These are phyloP conservation scores for Ailanthus altissimus DNA, from an alignment of 345 rosid species.

Conservation along the genomic window DNA sequence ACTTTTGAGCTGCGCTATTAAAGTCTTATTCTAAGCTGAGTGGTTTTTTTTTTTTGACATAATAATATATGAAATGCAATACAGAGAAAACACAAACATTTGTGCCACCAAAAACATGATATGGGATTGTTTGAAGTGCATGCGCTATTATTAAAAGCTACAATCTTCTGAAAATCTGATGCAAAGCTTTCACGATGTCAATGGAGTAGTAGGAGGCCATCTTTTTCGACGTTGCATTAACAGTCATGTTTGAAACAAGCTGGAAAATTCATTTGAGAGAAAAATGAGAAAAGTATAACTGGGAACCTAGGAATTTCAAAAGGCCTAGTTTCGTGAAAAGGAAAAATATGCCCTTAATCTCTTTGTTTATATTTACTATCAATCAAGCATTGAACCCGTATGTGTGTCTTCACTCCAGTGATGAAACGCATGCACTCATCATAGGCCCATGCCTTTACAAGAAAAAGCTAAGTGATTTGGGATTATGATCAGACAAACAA, in stretches of 20 bases:
- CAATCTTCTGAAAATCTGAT: neutral
- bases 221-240: neutral
- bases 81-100: no score
- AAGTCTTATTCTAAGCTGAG: no score
- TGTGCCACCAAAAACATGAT: no score
- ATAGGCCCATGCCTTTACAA: neutral
- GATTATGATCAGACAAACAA: neutral
- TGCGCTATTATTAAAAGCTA: neutral
- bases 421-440: neutral
- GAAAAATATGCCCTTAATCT: neutral
- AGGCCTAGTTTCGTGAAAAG: neutral
- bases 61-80: no score
- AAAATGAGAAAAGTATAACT: neutral
- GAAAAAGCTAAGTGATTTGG: no score
- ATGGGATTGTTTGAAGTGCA: neutral
- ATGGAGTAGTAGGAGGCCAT: neutral
- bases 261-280: neutral
- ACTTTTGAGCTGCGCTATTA: no score
- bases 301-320: no score
- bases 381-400: neutral
- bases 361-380: neutral
- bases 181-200: neutral
- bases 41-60: no score
- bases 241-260: neutral
- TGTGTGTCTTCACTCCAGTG: neutral